Conservation (phyloP, 352 stramenopile genomes). For the Phytophthora podocarpi region DNA sequence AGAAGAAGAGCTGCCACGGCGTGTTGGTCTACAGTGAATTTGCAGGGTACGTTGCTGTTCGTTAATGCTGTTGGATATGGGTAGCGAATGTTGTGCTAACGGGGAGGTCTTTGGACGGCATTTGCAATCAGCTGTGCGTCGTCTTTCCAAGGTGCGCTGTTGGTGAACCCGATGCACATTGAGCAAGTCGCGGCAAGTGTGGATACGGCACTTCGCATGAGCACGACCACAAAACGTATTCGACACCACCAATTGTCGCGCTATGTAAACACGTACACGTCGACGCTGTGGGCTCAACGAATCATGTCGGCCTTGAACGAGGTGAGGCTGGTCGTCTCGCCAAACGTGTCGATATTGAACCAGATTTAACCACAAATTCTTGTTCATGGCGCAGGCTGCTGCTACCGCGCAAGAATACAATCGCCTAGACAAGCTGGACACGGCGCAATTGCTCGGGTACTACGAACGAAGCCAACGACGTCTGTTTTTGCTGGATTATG, state of each 20-base stretch:
- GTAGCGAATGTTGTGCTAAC: not conserved
- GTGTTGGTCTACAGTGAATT: constrained; percentile 93
- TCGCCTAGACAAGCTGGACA: constrained; percentile 85
- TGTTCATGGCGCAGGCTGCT: constrained; percentile 37
- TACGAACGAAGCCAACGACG: constrained; percentile 85
- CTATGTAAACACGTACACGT: constrained; percentile 92
- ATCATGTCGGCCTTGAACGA: constrained; percentile 87
- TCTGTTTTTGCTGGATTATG: constrained; percentile 87
- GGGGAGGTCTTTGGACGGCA: not conserved
- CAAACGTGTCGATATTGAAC: not conserved
- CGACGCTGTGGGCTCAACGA: constrained; percentile 81
- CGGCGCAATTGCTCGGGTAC: constrained; percentile 78
- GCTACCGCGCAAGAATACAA: constrained; percentile 87
- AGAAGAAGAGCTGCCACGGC: constrained; percentile 82
- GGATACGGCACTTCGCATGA: constrained; percentile 86
- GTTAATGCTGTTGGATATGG: not conserved
- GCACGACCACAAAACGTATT: constrained; percentile 86
- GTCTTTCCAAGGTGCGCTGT: constrained; percentile 86
- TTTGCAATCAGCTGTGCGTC: constrained; percentile 67
- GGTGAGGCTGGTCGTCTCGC: constrained; percentile 16
- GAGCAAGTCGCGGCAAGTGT: constrained; percentile 88
- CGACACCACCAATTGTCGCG: constrained; percentile 84
- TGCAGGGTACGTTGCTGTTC: constrained; percentile 52
- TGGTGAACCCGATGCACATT: constrained; percentile 91
- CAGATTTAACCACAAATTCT: not conserved